phyloP scores from a whole-genome alignment of 768 basidiomycete species.

The Hydnomerulius pinastri region DNA sequence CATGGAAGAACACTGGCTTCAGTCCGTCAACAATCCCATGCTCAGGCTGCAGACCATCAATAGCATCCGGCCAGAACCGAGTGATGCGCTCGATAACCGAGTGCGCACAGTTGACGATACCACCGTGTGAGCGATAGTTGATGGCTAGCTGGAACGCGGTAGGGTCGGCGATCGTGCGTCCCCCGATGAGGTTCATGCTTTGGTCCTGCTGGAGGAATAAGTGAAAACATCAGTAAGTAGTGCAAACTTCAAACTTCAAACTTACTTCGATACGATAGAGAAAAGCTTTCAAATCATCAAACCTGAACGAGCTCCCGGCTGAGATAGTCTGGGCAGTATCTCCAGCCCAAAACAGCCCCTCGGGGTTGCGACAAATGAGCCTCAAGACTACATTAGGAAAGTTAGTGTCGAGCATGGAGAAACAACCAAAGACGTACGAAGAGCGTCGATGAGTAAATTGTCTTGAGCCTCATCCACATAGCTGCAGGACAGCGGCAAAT shows the following conservation, averaged over 20 bases:
- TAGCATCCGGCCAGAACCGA: too few species aligned
- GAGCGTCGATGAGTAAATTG: too few species aligned
- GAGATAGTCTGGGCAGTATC: too few species aligned
- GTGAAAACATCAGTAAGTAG: not conserved
- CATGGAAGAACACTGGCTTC: too few species aligned
- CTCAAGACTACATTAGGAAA: slow-evolving; percentile 65
- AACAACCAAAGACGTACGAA: not conserved
- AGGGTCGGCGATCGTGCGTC: slow-evolving; percentile 30
- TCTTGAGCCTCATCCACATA: too few species aligned
- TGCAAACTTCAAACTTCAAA: not conserved
- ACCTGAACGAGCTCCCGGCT: slow-evolving; percentile 65
- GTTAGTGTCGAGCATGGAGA: slow-evolving; percentile 60
- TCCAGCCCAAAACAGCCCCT: too few species aligned
- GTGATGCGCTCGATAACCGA: too few species aligned
- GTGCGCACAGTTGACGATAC: slow-evolving; percentile 66
- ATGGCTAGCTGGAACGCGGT: too few species aligned
- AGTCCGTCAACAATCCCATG: too few species aligned
- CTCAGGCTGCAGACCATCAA: too few species aligned
- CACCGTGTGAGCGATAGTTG: slow-evolving; percentile 68
- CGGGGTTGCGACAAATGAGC: slow-evolving; percentile 54
- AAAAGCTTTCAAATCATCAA: slow-evolving; percentile 66
- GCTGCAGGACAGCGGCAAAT: too few species aligned
- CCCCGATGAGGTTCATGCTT: not conserved
- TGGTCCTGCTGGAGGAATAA: slow-evolving; percentile 13
- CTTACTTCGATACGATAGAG: slow-evolving; percentile 57